Evolutionary conservation across 2,329 filamentous ascomycete species (phyloP), one percentile per base, ranked within the genome.

Genomic region (Fusarium heterosporum): DNA sequence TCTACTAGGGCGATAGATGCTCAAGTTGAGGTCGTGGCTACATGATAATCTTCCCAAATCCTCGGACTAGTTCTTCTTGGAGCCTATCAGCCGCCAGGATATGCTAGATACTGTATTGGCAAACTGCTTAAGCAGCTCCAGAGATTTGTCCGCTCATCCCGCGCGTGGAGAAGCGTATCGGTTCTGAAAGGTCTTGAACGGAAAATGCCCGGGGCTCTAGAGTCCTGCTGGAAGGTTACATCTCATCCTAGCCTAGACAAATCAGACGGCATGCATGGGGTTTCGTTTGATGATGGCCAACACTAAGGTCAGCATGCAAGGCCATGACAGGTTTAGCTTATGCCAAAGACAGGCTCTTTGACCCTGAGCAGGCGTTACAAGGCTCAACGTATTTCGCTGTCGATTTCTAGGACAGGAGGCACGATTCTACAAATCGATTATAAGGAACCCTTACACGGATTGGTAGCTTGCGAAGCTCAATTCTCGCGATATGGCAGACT

Each of bases 231-330:
- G 50, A 54, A 58, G 34, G 53, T 50, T 57, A 54, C 61, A 55
- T 61, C 26, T 68, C 32, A 52, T 43, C 59, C 29, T 42, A 29
- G 32, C 22, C 30, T 52, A 52, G 26, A 45, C 69, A 61, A 70
- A 62, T 70, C 51, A 54, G 46, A 34, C 42, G 19, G 47, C 39
- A 43, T 47, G 17, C 30, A 41, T 56, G 32, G 51, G 34, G 42
- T 50, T 38, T 53, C 45, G 34, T 51, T 40, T 60, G 43, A 68
- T 30, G 32, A 49, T 50, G 47, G 47, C 55, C 47, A 60, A 50
- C 65, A 64, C 57, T 71, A 72, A 46, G 55, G 47, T 54, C 72
- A 62, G 63, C 61, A 68, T 60, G 58, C 42, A 51, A 55, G 53
- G 29, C 65, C 68, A 43, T 45, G 58, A 58, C 38, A 49, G 64